Base-by-base conservation (phyloP, 2,329 filamentous ascomycete species). In the Microcyclospora tardicrescens region DNA sequence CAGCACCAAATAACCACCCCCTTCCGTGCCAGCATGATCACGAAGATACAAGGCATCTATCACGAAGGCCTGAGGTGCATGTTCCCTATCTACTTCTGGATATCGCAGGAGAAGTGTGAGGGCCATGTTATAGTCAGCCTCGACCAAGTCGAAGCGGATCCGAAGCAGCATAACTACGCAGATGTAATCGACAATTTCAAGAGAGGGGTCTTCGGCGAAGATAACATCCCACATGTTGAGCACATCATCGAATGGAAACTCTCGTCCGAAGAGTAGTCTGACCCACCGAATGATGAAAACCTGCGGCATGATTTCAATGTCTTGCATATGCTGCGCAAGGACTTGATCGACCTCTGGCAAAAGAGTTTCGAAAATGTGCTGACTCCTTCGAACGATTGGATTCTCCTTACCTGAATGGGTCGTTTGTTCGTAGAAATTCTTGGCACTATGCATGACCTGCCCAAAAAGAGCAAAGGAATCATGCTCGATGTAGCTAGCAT, bases 201-300 rank as follows among this genome's bases (percentile, higher is more conserved):
- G 63, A 1, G 74, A 72, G 6, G 89, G 73, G 51, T 94, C 87
- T 52, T 93, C 77, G 2, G 87, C 83, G 57, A 98, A 93, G 1
- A 98, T 68, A 6, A 79, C 73, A 62, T 98, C 91, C 91, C 91
- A 98, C 40, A 98, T 72, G 15, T 75, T 67, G 29, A 98, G 72
- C 31, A 87, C 72, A 44, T 93, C 77, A 38, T 87, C 77, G 44
- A 96, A 93, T 0, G 84, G 77, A 51, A 95, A 96, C 58, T 98
- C 91, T 48, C 91, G 75, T 35, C 89, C 87, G 55, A 96, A 96
- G 0, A 98, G 65, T 1, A 98, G 73, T 19, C 91, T 77, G 41
- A 96, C 82, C 91, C 91, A 98, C 41, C 91, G 85, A 83, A 96
- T 93, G 16, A 96, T 66, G 55, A 96, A 98, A 36, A 98, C 89